Evolutionary conservation across 106 monocot species (phyloP), one percentile per base, ranked within the genome.

Genomic region (Allium fistulosum): DNA sequence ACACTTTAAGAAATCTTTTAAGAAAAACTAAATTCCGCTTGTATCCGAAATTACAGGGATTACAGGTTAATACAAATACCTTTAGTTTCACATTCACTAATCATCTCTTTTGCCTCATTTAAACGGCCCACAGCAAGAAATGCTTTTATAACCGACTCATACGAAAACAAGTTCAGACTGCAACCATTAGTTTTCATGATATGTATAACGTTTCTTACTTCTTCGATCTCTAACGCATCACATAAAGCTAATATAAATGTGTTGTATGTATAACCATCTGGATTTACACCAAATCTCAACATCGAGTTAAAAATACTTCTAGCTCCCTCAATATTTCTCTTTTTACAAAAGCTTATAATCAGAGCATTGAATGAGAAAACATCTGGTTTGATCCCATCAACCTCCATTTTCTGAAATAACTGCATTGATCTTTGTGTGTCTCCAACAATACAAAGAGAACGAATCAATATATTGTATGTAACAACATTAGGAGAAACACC

Each of bases 401-500:
- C 72, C 76, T 79, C 84, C 96, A 89, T 97, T 65, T 59, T 84
- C 49, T 18, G 62, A 60, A 97, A 79, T 63, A 97, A 58, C 50
- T 77, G 78, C 72, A 83, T 86, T 17, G 96, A 85, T 77, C 75
- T 80, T 4, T 15, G 55, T 55, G 80, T 50, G 60, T 86, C 72
- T 53, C 96, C 91, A 12, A 74, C 56, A 0, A 66, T 61, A 63
- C 88, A 88, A 53, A 88, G 74, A 46, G 84, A 82, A 53, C 78
- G 85, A 4, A 97, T 88, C 62, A 90, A 74, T 81, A 89, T 80
- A 49, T 97, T 97, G 64, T 89, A 97, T 46, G 88, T 86, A 26
- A 86, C 15, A 37, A 66, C 71, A 80, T 89, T 89, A 57, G 92
- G 92, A 17, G 69, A 17, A 48, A 92, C 80, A 67, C 82, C 84